Evolutionary conservation across 129 eudicot genomes (phyloP), one percentile per base, ranked within the genome.

Genomic region (Tagetes patula): DNA sequence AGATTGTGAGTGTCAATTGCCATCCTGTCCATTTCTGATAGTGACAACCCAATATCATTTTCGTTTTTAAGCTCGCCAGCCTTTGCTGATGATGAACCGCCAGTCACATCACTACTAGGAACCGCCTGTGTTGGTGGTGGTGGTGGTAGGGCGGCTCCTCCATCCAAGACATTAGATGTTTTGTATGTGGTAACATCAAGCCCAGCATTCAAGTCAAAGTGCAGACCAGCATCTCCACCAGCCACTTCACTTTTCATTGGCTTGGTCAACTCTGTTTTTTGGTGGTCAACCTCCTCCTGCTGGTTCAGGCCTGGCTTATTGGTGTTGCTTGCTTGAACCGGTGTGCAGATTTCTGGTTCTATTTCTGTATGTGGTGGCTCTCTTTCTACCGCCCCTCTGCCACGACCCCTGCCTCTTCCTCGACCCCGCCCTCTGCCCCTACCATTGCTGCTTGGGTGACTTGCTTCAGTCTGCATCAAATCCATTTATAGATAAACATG

Each of bases 361-460:
- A 47, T 55, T 58, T 84, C 92, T 49, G 58, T 78, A 8, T 79
- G 92, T 39, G 73, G 10, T 32, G 82, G 71, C 55, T 88, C 96
- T 64, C 84, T 80, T 59, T 92, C 98, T 5, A 84, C 52, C 6
- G 82, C 41, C 65, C 78, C 73, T 71, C 86, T 79, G 39, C 92
- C 90, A 7, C 98, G 87, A 20, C 96, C 96, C 62, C 96, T 76
- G 10, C 98, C 98, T 69, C 98, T 85, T 49, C 95, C 95, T 65
- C 96, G 80, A 70, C 96, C 98, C 67, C 98, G 75, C 0, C 98
- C 96, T 72, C 98, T 84, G 67, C 96, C 98, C 76, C 95, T 85
- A 62, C 95, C 88, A 39, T 82, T 83, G 86, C 89, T 84, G 79
- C 87, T 77, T 65, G 89, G 60, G 20, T 86, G 89, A 43, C 75